Percentiles rank a stretch among this genome's conserved stretches.
These are phyloP conservation scores for Termitomyces sp. DNA, from an alignment of 768 basidiomycete species.

Conservation along the genomic window DNA sequence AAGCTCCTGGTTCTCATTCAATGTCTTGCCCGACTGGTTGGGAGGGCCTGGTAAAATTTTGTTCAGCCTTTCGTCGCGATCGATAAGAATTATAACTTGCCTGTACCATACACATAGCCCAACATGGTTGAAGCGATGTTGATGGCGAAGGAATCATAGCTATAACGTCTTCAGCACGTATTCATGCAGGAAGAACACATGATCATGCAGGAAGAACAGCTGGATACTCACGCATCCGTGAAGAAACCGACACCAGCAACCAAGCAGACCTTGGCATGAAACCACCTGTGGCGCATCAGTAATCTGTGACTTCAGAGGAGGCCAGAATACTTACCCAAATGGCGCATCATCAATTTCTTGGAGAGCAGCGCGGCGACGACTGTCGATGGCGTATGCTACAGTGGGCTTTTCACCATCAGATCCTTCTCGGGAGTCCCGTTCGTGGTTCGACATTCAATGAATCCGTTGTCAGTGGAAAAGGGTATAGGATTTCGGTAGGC, in stretches of 20 bases:
- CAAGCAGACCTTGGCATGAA: slow-evolving; percentile 74
- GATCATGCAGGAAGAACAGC: no score
- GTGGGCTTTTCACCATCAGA: slow-evolving; percentile 27
- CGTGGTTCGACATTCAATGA: slow-evolving; percentile 28
- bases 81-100: slow-evolving; percentile 12
- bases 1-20: slow-evolving; percentile 66
- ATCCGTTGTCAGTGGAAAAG: slow-evolving; percentile 1
- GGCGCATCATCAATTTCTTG: slow-evolving; percentile 84
- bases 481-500: slow-evolving; percentile 1
- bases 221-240: slow-evolving; percentile 63
- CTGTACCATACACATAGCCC: slow-evolving; percentile 68
- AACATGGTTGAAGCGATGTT: slow-evolving; percentile 82
- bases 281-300: slow-evolving; percentile 48
- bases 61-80: neutral
- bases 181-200: no score
- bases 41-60: neutral
- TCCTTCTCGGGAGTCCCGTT: slow-evolving; percentile 32
- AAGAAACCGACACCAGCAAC: slow-evolving; percentile 86
- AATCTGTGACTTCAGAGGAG: neutral
- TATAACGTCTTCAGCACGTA: slow-evolving; percentile 16
- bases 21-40: slow-evolving; percentile 21
- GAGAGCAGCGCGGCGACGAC: slow-evolving; percentile 75
- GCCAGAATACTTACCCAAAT: slow-evolving; percentile 53
- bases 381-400: slow-evolving; percentile 48
- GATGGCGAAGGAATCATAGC: slow-evolving; percentile 88